Conservation (phyloP, 768 basidiomycete genomes). For the Boletus rufocinnamomeus region DNA sequence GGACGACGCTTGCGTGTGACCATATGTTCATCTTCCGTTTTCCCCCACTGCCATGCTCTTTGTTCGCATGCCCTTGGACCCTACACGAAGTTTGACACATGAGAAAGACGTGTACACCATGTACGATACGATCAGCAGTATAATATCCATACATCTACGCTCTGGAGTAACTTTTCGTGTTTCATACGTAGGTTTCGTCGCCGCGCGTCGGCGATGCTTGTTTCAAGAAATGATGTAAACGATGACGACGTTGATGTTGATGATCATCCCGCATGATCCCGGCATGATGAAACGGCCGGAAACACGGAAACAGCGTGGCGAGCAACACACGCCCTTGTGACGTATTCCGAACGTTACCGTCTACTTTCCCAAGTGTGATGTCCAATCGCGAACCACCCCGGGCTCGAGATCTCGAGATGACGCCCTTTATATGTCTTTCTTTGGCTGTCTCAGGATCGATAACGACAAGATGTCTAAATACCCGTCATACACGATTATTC, state of each 20-base stretch:
- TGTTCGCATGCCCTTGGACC: constrained; percentile 24
- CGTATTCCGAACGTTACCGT: neutral
- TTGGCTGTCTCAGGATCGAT: neutral
- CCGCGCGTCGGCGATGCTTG: neutral
- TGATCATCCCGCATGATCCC: neutral
- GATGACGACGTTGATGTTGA: constrained; percentile 2
- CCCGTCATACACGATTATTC: neutral
- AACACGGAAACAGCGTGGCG: constrained; percentile 13
- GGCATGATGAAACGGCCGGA: constrained; percentile 4
- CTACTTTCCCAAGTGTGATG: neutral
- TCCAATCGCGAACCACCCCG: too few species aligned
- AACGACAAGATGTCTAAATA: constrained; percentile 1
- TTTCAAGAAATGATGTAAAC: constrained; percentile 10
- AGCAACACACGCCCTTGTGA: neutral
- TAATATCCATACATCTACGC: constrained; percentile 25
- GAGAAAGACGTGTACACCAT: constrained; percentile 27
- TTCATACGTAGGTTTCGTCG: constrained; percentile 1
- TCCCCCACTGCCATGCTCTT: constrained; percentile 15
- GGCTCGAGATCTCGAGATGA: neutral
- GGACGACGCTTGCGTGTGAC: constrained; percentile 21
- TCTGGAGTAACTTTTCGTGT: constrained; percentile 8
- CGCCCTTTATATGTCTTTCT: neutral
- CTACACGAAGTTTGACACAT: constrained; percentile 13
- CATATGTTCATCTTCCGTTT: constrained; percentile 23
- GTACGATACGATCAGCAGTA: constrained; percentile 30